Base-by-base conservation (phyloP, 2,329 filamentous ascomycete genomes). In the Diaporthe aspalathi region DNA sequence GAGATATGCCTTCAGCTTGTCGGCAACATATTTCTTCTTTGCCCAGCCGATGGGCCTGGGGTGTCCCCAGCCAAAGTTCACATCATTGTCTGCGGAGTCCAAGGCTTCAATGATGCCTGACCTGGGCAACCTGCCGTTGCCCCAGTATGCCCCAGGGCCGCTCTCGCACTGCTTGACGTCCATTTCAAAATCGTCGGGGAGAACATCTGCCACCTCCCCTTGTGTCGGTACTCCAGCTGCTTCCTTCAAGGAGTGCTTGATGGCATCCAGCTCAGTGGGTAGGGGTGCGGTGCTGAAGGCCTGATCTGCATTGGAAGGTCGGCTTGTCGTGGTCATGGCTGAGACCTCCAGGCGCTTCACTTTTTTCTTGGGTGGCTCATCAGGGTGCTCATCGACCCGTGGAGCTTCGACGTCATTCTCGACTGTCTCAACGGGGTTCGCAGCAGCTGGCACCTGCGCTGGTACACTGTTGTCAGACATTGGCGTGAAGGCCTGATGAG, bases 21-120 rank as follows among this genome's bases (percentile, higher is more conserved):
- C 78, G 68, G 84, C 76, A 3, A 86, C 82, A 67, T 84, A 86
- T 2, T 83, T 75, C 52, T 84, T 82, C 40, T 82, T 83, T 0
- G 86, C 87, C 6, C 78, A 77, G 1, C 85, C 82, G 1, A 85
- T 75, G 2, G 70, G 68, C 16, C 76, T 77, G 27, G 74, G 75
- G 16, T 73, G 65, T 4, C 75, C 49, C 38, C 75, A 78, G 22
- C 73, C 72, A 68, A 85, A 83, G 5, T 70, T 68, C 72, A 12
- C 71, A 70, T 72, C 71, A 35, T 49, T 22, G 68, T 73, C 35
- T 50, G 17, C 29, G 3, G 14, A 67, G 9, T 17, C 8, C 4
- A 63, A 12, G 29, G 35, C 29, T 22, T 67, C 54, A 22, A 77
- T 20, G 14, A 77, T 14, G 4, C 54, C 62, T 5, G 73, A 54